Evolutionary conservation across 2,329 filamentous ascomycete genomes (phyloP).

Genomic region (Venturia pyrina): DNA sequence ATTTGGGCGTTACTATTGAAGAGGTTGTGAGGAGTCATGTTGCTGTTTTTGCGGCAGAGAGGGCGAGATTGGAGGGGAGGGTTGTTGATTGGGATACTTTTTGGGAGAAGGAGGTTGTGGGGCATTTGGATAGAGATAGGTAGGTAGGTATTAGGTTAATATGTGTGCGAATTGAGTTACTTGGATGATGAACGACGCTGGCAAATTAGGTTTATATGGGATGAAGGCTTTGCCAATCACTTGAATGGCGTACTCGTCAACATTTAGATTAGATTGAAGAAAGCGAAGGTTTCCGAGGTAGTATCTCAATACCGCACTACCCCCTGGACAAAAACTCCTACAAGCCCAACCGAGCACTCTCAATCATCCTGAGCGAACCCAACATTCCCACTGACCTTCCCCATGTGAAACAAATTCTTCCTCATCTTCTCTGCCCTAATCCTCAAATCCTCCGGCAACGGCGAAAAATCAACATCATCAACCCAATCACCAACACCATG

Average conservation of each 20-base stretch:
- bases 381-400: conserved; percentile 48
- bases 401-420: conserved; percentile 51
- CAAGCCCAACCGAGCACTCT: no score
- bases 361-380: conserved; percentile 52
- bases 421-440: conserved; percentile 52
- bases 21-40: conserved; percentile 86
- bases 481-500: conserved; percentile 64
- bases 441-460: conserved; percentile 29
- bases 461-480: conserved; percentile 45
- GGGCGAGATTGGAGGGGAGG: conserved; percentile 59
- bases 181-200: no score
- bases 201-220: no score
- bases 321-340: no score
- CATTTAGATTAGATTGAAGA: no score
- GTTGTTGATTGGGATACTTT: conserved; percentile 68
- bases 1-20: conserved; percentile 74
- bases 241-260: no score
- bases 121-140: neutral
- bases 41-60: conserved; percentile 88
- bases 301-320: no score
- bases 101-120: conserved; percentile 54
- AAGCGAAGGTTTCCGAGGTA: no score
- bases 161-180: neutral
- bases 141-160: neutral
- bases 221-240: no score